Base-by-base conservation (phyloP, 805 yeast species). In the Kodamaea kakaduensis region DNA sequence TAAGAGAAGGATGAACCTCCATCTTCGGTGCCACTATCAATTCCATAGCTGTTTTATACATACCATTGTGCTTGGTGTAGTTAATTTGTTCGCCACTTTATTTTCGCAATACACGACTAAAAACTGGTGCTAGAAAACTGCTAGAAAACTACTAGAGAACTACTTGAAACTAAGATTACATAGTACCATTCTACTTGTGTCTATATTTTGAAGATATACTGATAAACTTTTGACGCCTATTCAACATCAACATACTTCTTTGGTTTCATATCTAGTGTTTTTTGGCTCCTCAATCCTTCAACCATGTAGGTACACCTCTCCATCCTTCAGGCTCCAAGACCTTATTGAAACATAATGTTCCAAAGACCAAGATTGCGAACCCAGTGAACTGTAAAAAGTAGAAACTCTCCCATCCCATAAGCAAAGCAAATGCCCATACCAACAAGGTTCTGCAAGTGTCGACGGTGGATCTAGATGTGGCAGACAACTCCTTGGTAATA, bases 401-500 rank as follows among this genome's bases (percentile, higher is more conserved):
- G 59, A 83, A 84, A 1, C 66, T 48, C 56, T 84, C 93, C 94
- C 93, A 84, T 3, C 90, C 93, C 43, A 84, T 49, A 15, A 57
- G 34, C 33, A 84, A 60, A 0, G 93, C 84, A 6, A 81, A 72
- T 1, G 79, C 24, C 94, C 94, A 84, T 12, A 84, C 89, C 17
- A 81, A 57, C 16, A 83, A 58, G 0, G 93, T 84, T 44, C 94
- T 69, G 40, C 84, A 79, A 0, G 88, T 79, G 50, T 84, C 94
- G 33, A 84, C 73, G 2, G 93, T 84, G 15, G 87, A 78, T 50
- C 93, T 67, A 2, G 89, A 71, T 1, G 94, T 84, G 21, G 94
- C 93, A 34, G 83, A 78, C 31, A 84, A 52, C 30, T 61, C 59
- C 32, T 73, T 68, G 2, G 94, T 84, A 24, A 84, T 61, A 6